phyloP scores from a whole-genome alignment of 148 eudicot species.

The Salicornia ramosissima region DNA sequence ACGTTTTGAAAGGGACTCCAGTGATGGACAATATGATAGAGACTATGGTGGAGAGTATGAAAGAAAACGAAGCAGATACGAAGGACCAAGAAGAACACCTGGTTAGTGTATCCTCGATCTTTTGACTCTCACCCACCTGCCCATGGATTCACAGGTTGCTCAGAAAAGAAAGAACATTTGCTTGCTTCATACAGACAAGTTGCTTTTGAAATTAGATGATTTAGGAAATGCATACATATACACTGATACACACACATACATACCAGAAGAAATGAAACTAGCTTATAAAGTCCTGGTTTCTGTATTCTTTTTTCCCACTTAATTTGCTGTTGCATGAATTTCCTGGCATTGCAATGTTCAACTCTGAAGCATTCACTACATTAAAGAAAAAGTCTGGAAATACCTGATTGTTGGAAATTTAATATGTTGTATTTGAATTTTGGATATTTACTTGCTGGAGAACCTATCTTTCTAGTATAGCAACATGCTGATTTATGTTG shows the following conservation, averaged over 20 bases:
- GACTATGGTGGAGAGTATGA: slow-evolving; percentile 42
- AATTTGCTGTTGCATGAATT: not conserved
- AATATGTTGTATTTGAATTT: too few relatives aligned
- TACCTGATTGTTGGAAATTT: too few relatives aligned
- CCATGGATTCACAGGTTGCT: too few relatives aligned
- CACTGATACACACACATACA: too few relatives aligned
- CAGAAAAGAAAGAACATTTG: too few relatives aligned
- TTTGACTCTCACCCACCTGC: not conserved
- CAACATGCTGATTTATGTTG: not conserved
- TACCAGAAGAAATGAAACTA: not conserved
- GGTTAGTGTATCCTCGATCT: slow-evolving; percentile 39
- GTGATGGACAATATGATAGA: slow-evolving; percentile 19
- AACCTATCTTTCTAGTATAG: too few relatives aligned
- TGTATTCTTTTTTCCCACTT: not conserved
- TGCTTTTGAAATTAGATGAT: too few relatives aligned
- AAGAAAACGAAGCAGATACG: slow-evolving; percentile 60
- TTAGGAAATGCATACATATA: not conserved
- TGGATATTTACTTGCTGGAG: not conserved
- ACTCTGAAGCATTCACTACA: too few relatives aligned
- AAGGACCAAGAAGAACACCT: slow-evolving; percentile 57
- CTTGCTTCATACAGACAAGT: too few relatives aligned
- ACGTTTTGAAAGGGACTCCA: slow-evolving; percentile 14
- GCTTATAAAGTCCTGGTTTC: not conserved
- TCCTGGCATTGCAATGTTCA: not conserved
- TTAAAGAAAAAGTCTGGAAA: too few relatives aligned